phyloP scores from a whole-genome alignment of 129 eudicot genomes.

The Lonicera japonica region DNA sequence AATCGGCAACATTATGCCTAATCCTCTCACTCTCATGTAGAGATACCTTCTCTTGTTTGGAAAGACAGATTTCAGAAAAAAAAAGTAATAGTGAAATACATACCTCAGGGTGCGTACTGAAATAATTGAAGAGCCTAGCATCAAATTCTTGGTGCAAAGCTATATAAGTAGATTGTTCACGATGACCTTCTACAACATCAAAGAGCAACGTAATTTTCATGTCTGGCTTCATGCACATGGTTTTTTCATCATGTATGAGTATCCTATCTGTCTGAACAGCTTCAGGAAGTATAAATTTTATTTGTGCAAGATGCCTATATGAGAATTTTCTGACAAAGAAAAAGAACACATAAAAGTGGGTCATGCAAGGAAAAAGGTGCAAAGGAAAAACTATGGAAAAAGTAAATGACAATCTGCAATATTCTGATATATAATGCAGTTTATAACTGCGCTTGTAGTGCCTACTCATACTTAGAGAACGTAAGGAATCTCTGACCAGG shows the following conservation, averaged over 20 bases:
- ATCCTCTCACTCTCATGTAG: background rate
- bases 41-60: background rate
- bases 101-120: constrained; percentile 50
- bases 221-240: constrained; percentile 60
- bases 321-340: constrained; percentile 46
- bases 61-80: background rate
- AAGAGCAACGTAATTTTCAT: constrained; percentile 41
- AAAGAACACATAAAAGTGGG: background rate
- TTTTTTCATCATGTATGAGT: constrained; percentile 49
- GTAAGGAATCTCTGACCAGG: background rate
- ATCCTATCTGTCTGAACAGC: constrained; percentile 60
- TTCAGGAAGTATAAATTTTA: constrained; percentile 68
- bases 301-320: constrained; percentile 65
- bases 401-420: background rate
- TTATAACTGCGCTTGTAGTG: background rate
- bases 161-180: constrained; percentile 39
- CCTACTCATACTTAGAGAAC: background rate
- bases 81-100: background rate
- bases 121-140: constrained; percentile 41
- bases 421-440: background rate
- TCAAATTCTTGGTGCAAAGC: constrained; percentile 44
- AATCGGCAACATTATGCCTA: background rate
- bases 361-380: background rate
- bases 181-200: constrained; percentile 51
- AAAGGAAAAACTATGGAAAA: constrained; percentile 8